Evolutionary conservation across 2,329 filamentous ascomycete genomes (phyloP).

Genomic region (Epichloe baconii): DNA sequence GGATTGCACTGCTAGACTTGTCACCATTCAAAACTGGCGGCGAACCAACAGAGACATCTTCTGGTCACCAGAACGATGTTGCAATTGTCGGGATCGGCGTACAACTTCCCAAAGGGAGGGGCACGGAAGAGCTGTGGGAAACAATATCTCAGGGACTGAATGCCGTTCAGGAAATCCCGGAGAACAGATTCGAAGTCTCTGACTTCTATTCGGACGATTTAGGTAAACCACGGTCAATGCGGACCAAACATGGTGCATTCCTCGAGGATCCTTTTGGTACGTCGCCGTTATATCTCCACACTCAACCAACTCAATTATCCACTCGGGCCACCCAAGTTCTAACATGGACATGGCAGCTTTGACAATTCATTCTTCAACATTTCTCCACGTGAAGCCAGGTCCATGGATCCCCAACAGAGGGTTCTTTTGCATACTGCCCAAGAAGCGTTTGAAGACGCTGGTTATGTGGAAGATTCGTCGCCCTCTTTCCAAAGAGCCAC

Average conservation of each 20-base stretch:
- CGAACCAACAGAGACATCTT: no score
- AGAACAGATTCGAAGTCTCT: not conserved
- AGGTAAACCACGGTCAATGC: not conserved
- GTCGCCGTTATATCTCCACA: no score
- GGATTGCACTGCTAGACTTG: no score
- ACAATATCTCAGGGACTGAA: no score
- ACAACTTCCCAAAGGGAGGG: not conserved
- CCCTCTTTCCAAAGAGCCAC: not conserved
- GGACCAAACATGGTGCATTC: not conserved
- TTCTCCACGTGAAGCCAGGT: conserved; percentile 50
- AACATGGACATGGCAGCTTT: conserved; percentile 15
- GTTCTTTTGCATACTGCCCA: not conserved
- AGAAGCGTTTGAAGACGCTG: not conserved
- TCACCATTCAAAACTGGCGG: no score
- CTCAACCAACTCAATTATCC: no score
- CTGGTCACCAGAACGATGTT: not conserved
- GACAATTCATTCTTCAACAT: conserved; percentile 60
- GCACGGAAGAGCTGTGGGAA: no score
- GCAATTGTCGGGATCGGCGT: not conserved
- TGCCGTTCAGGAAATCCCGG: not conserved
- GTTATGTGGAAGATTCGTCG: not conserved
- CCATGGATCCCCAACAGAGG: conserved; percentile 37
- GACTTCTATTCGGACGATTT: not conserved
- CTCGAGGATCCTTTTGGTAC: conserved; percentile 46
- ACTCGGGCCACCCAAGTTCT: no score